Conservation (phyloP, 805 yeast genomes). For the Candida sonorensis region DNA sequence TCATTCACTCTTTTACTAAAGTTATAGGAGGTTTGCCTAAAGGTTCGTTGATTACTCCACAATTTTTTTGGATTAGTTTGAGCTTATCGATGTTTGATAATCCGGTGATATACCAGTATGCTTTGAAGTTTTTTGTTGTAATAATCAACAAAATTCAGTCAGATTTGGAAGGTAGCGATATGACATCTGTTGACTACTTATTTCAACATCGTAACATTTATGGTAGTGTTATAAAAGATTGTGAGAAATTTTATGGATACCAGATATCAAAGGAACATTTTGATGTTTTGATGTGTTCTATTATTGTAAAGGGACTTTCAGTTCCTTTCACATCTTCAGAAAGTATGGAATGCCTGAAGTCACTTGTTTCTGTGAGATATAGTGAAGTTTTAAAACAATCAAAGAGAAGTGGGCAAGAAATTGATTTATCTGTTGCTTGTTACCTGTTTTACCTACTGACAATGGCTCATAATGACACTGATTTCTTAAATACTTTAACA, state of each 20-base stretch:
- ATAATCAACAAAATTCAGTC: constrained; percentile 28
- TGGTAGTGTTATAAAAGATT: constrained; percentile 32
- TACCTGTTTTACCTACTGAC: constrained; percentile 27
- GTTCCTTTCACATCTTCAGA: constrained; percentile 48
- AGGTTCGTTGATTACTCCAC: constrained; percentile 38
- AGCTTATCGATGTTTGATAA: constrained; percentile 20
- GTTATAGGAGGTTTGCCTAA: constrained; percentile 42
- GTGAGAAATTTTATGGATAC: constrained; percentile 37
- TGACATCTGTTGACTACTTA: constrained; percentile 23
- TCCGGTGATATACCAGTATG: constrained; percentile 23
- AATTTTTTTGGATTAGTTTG: constrained; percentile 42
- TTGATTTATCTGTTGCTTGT: constrained; percentile 23
- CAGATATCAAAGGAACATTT: constrained; percentile 38
- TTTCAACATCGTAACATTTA: constrained; percentile 30
- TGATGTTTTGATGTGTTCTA: constrained; percentile 41
- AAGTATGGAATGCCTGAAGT: constrained; percentile 38
- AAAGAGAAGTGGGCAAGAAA: constrained; percentile 3
- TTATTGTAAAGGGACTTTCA: constrained; percentile 51
- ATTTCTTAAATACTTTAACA: constrained; percentile 26
- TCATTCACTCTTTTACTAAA: constrained; percentile 39
- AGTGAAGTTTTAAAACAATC: constrained; percentile 21
- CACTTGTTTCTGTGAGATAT: constrained; percentile 37
- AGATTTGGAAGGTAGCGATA: constrained; percentile 23
- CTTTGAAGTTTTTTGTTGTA: constrained; percentile 29
- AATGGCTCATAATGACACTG: constrained; percentile 29